These are phyloP conservation scores for Aspergillus egyptiacus DNA, from an alignment of 495 filamentous ascomycete genomes.

Conservation along the genomic window DNA sequence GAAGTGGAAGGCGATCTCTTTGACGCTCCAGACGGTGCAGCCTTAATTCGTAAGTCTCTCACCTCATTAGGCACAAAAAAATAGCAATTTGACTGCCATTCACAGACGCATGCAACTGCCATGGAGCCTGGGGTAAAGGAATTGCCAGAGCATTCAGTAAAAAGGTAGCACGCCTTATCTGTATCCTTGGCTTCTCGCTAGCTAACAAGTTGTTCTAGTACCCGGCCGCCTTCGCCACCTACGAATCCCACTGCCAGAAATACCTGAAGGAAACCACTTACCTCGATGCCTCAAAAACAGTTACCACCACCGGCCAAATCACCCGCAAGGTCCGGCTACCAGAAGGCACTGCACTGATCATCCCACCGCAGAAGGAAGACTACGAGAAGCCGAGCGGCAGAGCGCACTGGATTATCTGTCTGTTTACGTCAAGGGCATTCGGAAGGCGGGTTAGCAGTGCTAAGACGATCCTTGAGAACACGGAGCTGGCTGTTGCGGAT, in stretches of 20 bases:
- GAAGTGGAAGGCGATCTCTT: slow-evolving; percentile 41
- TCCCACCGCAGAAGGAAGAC: slow-evolving; percentile 33
- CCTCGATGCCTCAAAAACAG: neutral
- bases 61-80: neutral
- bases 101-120: slow-evolving; percentile 44
- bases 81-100: neutral
- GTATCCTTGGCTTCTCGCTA: neutral
- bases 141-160: slow-evolving; percentile 34
- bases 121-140: slow-evolving; percentile 40
- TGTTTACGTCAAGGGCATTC: slow-evolving; percentile 38
- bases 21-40: slow-evolving; percentile 36
- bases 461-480: slow-evolving; percentile 33
- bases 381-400: slow-evolving; percentile 13
- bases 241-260: slow-evolving; percentile 30
- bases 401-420: slow-evolving; percentile 44
- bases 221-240: slow-evolving; percentile 33
- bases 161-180: slow-evolving; percentile 20
- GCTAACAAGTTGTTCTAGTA: slow-evolving; percentile 24
- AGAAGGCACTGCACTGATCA: slow-evolving; percentile 41
- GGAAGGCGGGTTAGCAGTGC: slow-evolving; percentile 24
- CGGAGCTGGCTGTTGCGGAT: slow-evolving; percentile 34
- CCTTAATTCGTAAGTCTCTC: slow-evolving; percentile 37
- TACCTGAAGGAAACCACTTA: neutral
- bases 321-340: slow-evolving; percentile 14
- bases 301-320: neutral